Base-by-base conservation (phyloP, 352 stramenopile species). In the Globisporangium uncinulatum region DNA sequence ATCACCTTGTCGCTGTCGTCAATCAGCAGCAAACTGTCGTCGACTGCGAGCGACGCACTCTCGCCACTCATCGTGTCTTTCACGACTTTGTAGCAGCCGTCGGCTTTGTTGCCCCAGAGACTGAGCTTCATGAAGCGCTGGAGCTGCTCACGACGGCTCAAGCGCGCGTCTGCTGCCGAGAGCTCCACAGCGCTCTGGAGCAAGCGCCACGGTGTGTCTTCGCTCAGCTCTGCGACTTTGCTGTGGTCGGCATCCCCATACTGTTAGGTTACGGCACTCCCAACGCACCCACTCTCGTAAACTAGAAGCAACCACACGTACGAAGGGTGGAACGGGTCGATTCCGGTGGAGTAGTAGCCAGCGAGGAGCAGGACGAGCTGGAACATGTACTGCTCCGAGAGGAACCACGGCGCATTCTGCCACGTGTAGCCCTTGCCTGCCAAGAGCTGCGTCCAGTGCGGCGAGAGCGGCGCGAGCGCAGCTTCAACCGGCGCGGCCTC, bases 81-180 rank as follows among this genome's bases (percentile, higher is more conserved):
- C 19, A 89, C 79, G 34, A 76, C 59, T 54, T 80, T 92, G 67
- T 92, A 87, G 59, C 76, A 86, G 9, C 79, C 79, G 52, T 89
- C 81, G 20, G 81, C 79, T 57, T 88, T 87, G 63, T 92, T 92
- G 29, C 81, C 81, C 74, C 81, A 91, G 19, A 91, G 52, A 66
- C 77, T 86, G 45, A 87, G 62, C 65, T 87, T 92, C 56, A 92
- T 73, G 11, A 87, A 69, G 1, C 69, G 64, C 55, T 74, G 65
- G 11, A 91, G 63, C 53, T 73, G 61, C 7, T 70, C 69, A 17
- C 73, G 69, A 24, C 64, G 67, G n/a, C 65, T 37, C 24, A 37
- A 56, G n/a, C 20, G 67, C 19, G 63, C 63, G 42, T 70, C 61
- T 3, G 57, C 52, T 34, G 69, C 53, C 0, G 62, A 67, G 8